Evolutionary conservation across 345 rosid species (phyloP), one percentile per base, ranked within the genome.

Genomic region (Lumnitzera littorea): DNA sequence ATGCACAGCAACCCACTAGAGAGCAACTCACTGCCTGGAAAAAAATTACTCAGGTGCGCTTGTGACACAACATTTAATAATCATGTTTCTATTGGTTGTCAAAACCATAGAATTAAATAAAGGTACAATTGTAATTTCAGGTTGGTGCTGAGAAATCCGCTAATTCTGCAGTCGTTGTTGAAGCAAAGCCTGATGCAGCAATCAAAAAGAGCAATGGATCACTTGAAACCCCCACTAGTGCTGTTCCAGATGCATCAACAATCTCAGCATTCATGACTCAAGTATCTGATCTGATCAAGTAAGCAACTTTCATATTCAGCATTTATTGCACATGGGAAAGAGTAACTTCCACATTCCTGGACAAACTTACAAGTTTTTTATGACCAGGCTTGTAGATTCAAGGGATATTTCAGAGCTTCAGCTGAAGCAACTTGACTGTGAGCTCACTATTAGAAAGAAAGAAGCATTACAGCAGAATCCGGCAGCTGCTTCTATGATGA

Each of bases 211-310:
- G 78, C 53, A 81, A 61, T 48, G 67, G 63, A 43, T 56, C 77
- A 15, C 60, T 57, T 1, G 83, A 69, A 57, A 70, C 55, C 29
- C 57, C 58, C 15, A 41, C 10, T 29, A 16, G 56, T 55, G 25
- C 54, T n/a, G 75, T 81, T 75, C 79, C 88, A 5, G 90, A 85
- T 73, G 68, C 77, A 36, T 59, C 79, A 8, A 60, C 81, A 11
- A 71, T 89, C 60, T 73, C 87, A n/a, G 91, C 79, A 46, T 92
- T 92, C 73, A 87, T 92, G 90, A 16, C 80, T 31, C 89, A 90
- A 77, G 97, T 90, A 20, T 86, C 96, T 1, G 82, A 87, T 67
- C 91, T 88, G 62, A 80, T 90, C 70, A 90, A 88, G 99, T 90
- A 81, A 67, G 97, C 67, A 25, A 61, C 5, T 5, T 50, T 14